Evolutionary conservation across 306 rosid genomes (phyloP), one percentile per base, ranked within the genome.

Genomic region (Cucurbita argyrosperma): DNA sequence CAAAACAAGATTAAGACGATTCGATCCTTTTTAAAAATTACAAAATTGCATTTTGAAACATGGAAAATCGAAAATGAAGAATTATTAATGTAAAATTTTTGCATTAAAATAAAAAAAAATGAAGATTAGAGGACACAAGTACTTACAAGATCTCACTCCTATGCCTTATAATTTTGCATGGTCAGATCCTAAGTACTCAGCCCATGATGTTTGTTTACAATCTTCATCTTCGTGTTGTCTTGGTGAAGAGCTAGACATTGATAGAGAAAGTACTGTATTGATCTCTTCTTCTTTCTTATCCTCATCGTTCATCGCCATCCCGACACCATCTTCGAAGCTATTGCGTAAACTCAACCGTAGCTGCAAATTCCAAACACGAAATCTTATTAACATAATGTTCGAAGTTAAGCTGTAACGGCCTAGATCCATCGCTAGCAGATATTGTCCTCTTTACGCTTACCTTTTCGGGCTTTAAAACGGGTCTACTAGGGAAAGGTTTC

Each of bases 121-220:
- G 61, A 37, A 5, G 38, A 62, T 62, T 49, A 62, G 50, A 38
- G 71, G 78, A 83, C 76, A 78, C 58, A 83, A 89, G 87, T 85
- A 89, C 91, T 89, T 85, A 74, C 74, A 80, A 80, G 89, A 87
- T 89, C 87, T 89, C 82, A 84, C 88, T 78, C 80, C 78, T 67
- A 78, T 81, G 84, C 72, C 53, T 74, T 71, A 52, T 42, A 68
- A 6, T 51, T 74, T 40, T 58, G 45, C 78, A 76, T 74, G 84
- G 84, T 78, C 77, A 87, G 88, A 89, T 84, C 96, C 82, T 45
- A 78, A 85, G 91, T 85, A 85, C 89, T 83, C 77, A 75, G 78
- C 83, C 85, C 81, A 59, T n/a, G 2, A 38, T 70, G 11, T 67
- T 80, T 37, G 71, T 54, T 78, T 61, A 68, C 50, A 30, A 30